Percentiles rank a stretch among this genome's conserved stretches.
phyloP scores from a whole-genome alignment of 768 basidiomycete species.

The Russula griseocarnosa region DNA sequence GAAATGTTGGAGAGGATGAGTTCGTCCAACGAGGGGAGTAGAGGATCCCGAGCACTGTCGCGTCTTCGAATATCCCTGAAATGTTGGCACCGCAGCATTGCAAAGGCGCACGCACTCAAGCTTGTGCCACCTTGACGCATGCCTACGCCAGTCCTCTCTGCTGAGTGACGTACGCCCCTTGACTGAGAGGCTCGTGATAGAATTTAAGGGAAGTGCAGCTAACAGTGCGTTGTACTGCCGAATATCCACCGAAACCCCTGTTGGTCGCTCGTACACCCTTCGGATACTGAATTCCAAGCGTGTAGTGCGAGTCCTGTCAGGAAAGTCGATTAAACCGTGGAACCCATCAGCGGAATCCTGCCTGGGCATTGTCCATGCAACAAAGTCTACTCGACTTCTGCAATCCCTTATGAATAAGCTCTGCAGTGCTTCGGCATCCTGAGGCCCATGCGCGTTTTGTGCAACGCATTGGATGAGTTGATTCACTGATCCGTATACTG shows the following conservation, averaged over 20 bases:
- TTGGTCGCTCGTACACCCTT: rapidly evolving
- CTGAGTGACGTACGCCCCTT: neutral
- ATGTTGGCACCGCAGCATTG: neutral
- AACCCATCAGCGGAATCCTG: neutral
- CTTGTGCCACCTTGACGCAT: neutral
- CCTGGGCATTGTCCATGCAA: neutral
- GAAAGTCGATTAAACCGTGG: neutral
- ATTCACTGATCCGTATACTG: rapidly evolving
- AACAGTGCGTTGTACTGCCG: no score
- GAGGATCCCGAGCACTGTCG: no score
- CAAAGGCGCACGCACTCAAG: neutral
- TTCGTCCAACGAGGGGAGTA: no score
- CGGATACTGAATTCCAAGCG: neutral
- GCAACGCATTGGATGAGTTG: neutral
- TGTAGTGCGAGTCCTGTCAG: neutral
- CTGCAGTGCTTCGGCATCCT: neutral
- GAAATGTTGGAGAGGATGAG: constrained; percentile 6
- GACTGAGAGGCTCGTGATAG: neutral
- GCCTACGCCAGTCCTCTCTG: neutral
- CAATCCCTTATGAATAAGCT: neutral
- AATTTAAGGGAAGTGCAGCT: constrained; percentile 42
- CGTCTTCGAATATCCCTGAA: neutral
- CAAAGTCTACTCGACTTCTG: neutral
- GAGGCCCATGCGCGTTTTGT: neutral
- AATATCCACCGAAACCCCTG: no score